Conservation (phyloP, 129 eudicot genomes). For the Flaveria robusta region DNA sequence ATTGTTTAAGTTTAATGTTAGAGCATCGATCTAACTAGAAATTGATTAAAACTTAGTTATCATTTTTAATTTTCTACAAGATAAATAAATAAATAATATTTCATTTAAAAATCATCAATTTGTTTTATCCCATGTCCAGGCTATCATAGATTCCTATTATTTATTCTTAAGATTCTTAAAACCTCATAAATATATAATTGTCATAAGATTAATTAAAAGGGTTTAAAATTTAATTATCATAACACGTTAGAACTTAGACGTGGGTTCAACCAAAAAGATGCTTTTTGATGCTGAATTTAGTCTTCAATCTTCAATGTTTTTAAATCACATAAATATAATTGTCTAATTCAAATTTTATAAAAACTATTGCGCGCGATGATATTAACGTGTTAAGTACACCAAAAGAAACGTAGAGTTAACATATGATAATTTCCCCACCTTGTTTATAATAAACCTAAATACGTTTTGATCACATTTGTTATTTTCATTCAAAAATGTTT, state of each 20-base stretch:
- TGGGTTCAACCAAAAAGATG: background rate
- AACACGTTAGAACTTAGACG: background rate
- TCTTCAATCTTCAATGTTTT: too few relatives aligned
- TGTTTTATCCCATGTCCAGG: background rate
- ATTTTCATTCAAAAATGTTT: too few relatives aligned
- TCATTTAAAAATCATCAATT: background rate
- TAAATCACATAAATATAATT: too few relatives aligned
- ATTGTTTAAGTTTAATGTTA: background rate
- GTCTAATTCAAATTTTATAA: too few relatives aligned
- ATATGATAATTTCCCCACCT: too few relatives aligned
- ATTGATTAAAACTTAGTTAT: background rate
- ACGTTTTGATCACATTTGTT: too few relatives aligned
- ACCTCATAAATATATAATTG: background rate
- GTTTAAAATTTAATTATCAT: background rate
- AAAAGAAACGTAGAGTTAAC: too few relatives aligned
- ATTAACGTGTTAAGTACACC: too few relatives aligned
- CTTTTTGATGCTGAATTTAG: background rate
- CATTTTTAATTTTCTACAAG: background rate
- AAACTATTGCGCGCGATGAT: too few relatives aligned
- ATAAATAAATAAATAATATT: background rate
- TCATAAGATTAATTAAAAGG: conserved; percentile 1
- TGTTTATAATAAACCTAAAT: too few relatives aligned
- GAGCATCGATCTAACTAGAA: too few relatives aligned
- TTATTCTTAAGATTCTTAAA: too few relatives aligned
- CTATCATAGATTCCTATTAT: background rate